Conservation (phyloP, 345 rosid species). For the Populus alba region DNA sequence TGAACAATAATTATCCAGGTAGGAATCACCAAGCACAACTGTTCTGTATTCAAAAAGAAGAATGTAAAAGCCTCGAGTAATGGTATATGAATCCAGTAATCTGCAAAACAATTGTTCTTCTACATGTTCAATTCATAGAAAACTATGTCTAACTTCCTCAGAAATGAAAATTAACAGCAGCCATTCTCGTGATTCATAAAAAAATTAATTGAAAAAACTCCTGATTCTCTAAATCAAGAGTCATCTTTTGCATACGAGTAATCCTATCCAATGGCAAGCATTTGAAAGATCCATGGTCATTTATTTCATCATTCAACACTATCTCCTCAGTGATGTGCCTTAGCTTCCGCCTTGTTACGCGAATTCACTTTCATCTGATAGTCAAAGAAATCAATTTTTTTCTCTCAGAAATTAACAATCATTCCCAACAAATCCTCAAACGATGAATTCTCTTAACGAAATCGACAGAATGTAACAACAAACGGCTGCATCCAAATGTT, state of each 20-base stretch:
- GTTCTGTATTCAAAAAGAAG: not conserved
- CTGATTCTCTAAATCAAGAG: not conserved
- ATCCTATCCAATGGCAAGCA: not conserved
- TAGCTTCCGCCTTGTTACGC: slow-evolving; percentile 53
- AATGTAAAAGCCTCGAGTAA: not conserved
- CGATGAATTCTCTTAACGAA: not conserved
- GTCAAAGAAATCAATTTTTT: not conserved
- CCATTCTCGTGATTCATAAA: not conserved
- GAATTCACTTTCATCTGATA: slow-evolving; percentile 43
- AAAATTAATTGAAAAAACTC: not conserved
- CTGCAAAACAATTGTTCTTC: not conserved
- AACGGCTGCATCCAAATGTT: not conserved
- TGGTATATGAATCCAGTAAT: not conserved
- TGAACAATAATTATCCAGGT: not conserved
- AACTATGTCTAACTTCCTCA: not conserved
- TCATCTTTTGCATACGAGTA: not conserved
- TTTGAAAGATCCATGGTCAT: not conserved
- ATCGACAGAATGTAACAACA: not conserved
- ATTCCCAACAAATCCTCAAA: not conserved
- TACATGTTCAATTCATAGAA: not conserved
- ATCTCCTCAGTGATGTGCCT: slow-evolving; percentile 30
- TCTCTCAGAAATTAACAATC: not conserved
- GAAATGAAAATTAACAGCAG: not conserved
- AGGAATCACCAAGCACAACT: not conserved
- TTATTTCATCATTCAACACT: slow-evolving; percentile 1